Base-by-base conservation (phyloP, 1,284 basidiomycete genomes). In the Austroboletus sp. region DNA sequence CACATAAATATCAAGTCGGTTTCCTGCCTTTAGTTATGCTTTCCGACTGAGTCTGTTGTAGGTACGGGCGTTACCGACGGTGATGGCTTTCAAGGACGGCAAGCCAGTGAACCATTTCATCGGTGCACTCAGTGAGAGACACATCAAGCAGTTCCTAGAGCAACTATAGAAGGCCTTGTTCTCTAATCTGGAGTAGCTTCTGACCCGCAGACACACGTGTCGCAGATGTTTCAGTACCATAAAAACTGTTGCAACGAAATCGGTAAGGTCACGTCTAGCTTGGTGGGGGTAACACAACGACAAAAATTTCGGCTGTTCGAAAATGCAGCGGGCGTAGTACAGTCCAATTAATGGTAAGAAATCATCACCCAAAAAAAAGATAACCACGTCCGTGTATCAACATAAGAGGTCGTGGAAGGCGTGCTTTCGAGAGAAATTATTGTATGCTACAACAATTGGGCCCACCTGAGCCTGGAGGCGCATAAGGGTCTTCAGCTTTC, bases 401-500 rank as follows among this genome's bases (percentile, higher is more conserved):
- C 27, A 25, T 36, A 50, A 13, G 39, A 36, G 40, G 40, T 34
- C 19, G 21, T 11, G 27, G 36, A 40, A 33, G 32, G 37, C 15
- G 26, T 38, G 40, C 17, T 15, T 13, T 44, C 30, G 31, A 7
- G 23, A 37, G 35, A 15, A 16, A n/a, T 23, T 37, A 63, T 51
- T 63, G 62, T 66, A 63, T 52, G 30, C 50, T 64, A 58, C 62
- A 63, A 15, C 62, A 63, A 10, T 21, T 52, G 12, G 55, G 21
- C 3, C 56, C 60, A 27, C 50, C 48, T 21, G 63, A 45, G 40
- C 50, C 40, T 41, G 54, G 77, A 49, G 80, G 81, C 35, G 81
- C 83, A 58, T 89, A 90, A 48, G 89, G 89, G 62, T 91, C 88
- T 53, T 90, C 85, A 41, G 79, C 77, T 63, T 83, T 86, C 50